A percentile compares a stretch with the other conserved stretches of the same genome.
These are phyloP conservation scores for Aspergillus sp. DNA, from an alignment of 2,329 filamentous ascomycete species.

Conservation along the genomic window DNA sequence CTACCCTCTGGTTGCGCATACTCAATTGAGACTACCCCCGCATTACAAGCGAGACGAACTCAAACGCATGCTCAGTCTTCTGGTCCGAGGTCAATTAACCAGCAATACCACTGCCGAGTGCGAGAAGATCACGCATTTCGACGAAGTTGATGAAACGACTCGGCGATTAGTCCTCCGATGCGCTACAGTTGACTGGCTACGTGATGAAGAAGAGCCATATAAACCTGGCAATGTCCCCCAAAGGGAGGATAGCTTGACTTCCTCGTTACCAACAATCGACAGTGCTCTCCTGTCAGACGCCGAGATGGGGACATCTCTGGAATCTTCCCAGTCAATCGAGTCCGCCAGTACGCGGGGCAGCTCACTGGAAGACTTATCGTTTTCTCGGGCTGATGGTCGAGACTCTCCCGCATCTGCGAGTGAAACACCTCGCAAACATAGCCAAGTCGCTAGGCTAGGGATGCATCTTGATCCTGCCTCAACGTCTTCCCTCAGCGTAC, in stretches of 20 bases:
- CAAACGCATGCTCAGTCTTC: slow-evolving; percentile 69
- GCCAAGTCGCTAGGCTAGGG: slow-evolving; percentile 50
- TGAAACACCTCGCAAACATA: slow-evolving; percentile 25
- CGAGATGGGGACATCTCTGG: slow-evolving; percentile 23
- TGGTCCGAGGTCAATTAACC: slow-evolving; percentile 72
- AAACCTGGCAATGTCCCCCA: not conserved
- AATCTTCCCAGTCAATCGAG: slow-evolving; percentile 41
- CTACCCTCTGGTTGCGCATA: slow-evolving; percentile 86
- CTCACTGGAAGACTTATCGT: slow-evolving; percentile 50
- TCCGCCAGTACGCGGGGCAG: slow-evolving; percentile 29
- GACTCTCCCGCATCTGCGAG: slow-evolving; percentile 26
- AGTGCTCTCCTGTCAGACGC: slow-evolving; percentile 7
- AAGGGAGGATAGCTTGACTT: slow-evolving; percentile 14
- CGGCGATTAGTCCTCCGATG: slow-evolving; percentile 48
- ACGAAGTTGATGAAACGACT: slow-evolving; percentile 51
- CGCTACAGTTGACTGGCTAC: slow-evolving; percentile 48
- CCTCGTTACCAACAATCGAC: slow-evolving; percentile 11
- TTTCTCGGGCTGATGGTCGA: slow-evolving; percentile 31
- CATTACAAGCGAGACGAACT: slow-evolving; percentile 93
- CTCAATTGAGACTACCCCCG: slow-evolving; percentile 80
- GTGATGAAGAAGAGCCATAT: slow-evolving; percentile 29
- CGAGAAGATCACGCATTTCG: slow-evolving; percentile 50
- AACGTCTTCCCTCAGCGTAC: slow-evolving; percentile 73
- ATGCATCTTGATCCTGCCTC: slow-evolving; percentile 69
- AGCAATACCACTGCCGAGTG: slow-evolving; percentile 40